Conservation (phyloP, 164 flowering plant species). For the Berberis vulgaris region DNA sequence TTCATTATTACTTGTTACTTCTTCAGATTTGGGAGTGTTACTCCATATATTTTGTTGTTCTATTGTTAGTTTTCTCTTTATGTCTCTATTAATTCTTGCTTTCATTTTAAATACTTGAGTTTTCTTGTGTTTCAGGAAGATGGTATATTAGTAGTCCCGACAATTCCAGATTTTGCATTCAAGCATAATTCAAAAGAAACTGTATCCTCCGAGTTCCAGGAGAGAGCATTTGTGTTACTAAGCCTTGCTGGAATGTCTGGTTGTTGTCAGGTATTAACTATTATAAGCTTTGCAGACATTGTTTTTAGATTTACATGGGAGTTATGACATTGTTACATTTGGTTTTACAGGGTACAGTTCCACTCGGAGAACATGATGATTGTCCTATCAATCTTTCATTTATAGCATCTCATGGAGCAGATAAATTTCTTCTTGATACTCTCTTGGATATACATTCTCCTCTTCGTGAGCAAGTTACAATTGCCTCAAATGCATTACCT, state of each 20-base stretch:
- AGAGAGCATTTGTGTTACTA: conserved; percentile 45
- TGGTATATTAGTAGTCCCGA: conserved; percentile 75
- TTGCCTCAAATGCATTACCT: conserved; percentile 44
- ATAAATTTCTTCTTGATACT: conserved; percentile 87
- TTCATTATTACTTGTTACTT: too few species aligned
- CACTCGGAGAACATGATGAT: conserved; percentile 71
- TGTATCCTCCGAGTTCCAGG: conserved; percentile 44
- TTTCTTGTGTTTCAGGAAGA: conserved; percentile 43
- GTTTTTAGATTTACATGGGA: not conserved
- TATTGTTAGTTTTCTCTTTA: too few species aligned
- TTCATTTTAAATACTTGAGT: not conserved
- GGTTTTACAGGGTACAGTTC: conserved; percentile 58
- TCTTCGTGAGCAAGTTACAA: conserved; percentile 61
- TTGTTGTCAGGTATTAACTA: conserved; percentile 80
- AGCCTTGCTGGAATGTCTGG: conserved; percentile 93
- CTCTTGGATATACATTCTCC: conserved; percentile 68
- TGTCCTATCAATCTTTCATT: conserved; percentile 73
- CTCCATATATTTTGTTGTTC: too few species aligned
- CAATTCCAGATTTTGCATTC: conserved; percentile 62
- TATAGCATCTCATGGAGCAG: conserved; percentile 73
- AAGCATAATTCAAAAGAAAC: conserved; percentile 45
- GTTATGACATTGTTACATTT: not conserved
- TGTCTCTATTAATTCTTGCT: too few species aligned
- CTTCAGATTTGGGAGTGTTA: too few species aligned
- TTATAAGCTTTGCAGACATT: not conserved